Conservation (phyloP, 371 early-diverging fungal genomes). For the Rhizopus microsporus region DNA sequence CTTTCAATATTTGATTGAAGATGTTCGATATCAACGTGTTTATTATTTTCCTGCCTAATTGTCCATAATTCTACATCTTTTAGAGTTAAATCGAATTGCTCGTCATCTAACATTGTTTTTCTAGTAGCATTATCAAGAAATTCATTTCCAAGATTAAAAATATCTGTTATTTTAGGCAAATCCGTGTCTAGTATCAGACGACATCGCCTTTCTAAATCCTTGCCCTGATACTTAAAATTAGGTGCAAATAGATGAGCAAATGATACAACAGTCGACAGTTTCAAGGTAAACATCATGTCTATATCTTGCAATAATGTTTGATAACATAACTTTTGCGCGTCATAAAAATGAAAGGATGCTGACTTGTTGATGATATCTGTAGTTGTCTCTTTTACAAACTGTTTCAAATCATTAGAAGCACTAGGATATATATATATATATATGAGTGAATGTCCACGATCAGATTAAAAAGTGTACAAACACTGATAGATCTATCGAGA, state of each 20-base stretch:
- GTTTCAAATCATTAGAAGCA: conserved; percentile 12
- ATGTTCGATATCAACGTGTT: not conserved
- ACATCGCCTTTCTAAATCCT: conserved; percentile 8
- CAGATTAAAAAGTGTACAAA: conserved; percentile 3
- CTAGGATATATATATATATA: too few relatives aligned
- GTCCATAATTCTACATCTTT: not conserved
- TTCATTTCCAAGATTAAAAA: conserved; percentile 11
- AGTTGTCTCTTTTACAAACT: conserved; percentile 8
- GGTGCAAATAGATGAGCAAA: conserved; percentile 14
- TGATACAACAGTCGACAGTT: not conserved
- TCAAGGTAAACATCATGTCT: conserved; percentile 1
- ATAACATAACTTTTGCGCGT: conserved; percentile 7
- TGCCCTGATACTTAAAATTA: conserved; percentile 8
- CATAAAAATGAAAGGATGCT: conserved; percentile 5
- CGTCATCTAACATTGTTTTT: not conserved
- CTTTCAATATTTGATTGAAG: not conserved
- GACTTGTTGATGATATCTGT: conserved; percentile 14
- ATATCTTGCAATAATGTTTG: conserved; percentile 4
- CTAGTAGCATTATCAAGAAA: not conserved
- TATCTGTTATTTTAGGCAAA: conserved; percentile 6
- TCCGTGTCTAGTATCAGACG: conserved; percentile 12
- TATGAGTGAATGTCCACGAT: not conserved
- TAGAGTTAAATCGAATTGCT: not conserved
- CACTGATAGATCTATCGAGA: conserved; percentile 17
- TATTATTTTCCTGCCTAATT: not conserved